A percentile compares a stretch with the other conserved stretches of the same genome.
Conservation (phyloP, 2,329 filamentous ascomycete species). For the Calonectria naviculata region DNA sequence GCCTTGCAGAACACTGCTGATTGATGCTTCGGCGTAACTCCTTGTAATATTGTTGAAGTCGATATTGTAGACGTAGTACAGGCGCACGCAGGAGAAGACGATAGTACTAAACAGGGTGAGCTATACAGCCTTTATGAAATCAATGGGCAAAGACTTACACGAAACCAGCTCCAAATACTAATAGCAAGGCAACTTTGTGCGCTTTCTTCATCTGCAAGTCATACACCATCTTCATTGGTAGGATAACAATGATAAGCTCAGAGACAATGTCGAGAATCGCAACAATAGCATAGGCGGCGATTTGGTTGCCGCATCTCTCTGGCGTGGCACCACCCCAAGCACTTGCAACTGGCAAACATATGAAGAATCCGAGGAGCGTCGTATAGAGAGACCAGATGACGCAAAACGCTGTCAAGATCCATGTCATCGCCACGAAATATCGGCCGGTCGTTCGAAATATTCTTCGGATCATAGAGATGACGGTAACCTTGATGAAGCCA, state of each 20-base stretch:
- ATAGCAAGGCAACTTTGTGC: constrained; percentile 19
- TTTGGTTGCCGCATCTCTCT: background rate
- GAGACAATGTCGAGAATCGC: constrained; percentile 14
- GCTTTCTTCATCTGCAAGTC: constrained; percentile 14
- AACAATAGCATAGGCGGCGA: constrained; percentile 5
- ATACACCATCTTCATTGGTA: constrained; percentile 16
- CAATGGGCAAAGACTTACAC: background rate
- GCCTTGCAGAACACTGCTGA: constrained; percentile 18
- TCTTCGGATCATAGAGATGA: constrained; percentile 24
- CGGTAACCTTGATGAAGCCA: constrained; percentile 23
- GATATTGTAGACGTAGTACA: constrained; percentile 25
- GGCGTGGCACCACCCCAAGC: constrained; percentile 4
- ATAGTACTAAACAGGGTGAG: constrained; percentile 11
- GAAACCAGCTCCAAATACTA: constrained; percentile 17
- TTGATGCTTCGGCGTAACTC: constrained; percentile 11
- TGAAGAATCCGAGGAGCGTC: constrained; percentile 12
- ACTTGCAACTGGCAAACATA: constrained; percentile 13
- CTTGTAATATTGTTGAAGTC: constrained; percentile 22
- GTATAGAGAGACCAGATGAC: constrained; percentile 14
- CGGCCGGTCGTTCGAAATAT: constrained; percentile 18
- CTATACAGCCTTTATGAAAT: background rate
- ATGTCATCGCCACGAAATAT: constrained; percentile 8
- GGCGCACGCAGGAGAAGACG: constrained; percentile 23
- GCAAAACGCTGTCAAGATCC: background rate
- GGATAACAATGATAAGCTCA: constrained; percentile 7